Conservation (phyloP, 2,329 filamentous ascomycete species). For the Fusarium azukiicola region DNA sequence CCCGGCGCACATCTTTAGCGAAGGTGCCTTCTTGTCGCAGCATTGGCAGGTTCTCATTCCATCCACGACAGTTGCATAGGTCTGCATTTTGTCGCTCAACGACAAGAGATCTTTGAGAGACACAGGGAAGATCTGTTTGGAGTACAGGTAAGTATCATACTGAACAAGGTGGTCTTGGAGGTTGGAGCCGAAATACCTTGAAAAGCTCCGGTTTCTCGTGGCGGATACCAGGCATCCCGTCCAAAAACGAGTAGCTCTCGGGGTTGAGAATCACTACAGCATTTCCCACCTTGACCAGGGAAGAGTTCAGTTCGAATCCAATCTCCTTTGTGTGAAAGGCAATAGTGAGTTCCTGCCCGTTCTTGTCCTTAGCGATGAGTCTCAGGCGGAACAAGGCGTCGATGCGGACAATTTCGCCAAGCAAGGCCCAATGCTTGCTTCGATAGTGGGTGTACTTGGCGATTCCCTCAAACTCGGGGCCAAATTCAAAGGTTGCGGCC, state of each 20-base stretch:
- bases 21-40: conserved; percentile 22
- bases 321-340: conserved; percentile 19
- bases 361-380: conserved; percentile 33
- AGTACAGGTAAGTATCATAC: not conserved
- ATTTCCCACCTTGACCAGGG: conserved; percentile 1
- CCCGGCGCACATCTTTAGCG: conserved; percentile 27
- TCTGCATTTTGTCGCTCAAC: conserved; percentile 36
- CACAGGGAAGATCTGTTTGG: conserved; percentile 25
- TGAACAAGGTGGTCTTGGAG: not conserved
- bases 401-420: conserved; percentile 37
- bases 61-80: not conserved
- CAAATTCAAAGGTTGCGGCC: not conserved
- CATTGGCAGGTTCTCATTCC: conserved; percentile 38
- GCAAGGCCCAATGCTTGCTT: conserved; percentile 39
- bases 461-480: not conserved
- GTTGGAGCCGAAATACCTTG: conserved; percentile 6
- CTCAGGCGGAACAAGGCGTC: not conserved
- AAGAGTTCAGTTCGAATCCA: conserved; percentile 6
- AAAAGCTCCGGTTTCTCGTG: conserved; percentile 14
- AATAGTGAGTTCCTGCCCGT: conserved; percentile 12
- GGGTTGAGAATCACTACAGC: conserved; percentile 38
- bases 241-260: not conserved
- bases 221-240: conserved; percentile 8
- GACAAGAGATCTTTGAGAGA: conserved; percentile 28
- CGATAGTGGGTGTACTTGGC: not conserved